phyloP scores from a whole-genome alignment of 768 basidiomycete genomes.

The Tulasnella sp. region DNA sequence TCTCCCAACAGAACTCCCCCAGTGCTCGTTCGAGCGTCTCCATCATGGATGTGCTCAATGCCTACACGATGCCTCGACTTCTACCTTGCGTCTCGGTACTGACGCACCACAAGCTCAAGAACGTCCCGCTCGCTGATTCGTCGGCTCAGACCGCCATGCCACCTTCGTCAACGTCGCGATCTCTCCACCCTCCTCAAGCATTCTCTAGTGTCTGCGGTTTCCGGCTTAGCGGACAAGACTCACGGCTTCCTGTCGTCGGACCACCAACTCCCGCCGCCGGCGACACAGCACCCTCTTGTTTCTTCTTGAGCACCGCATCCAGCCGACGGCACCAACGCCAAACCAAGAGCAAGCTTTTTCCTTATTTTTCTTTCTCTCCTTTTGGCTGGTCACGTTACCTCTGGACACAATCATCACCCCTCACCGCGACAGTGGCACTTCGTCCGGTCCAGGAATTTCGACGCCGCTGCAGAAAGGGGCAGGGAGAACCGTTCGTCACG shows the following conservation, averaged over 20 bases:
- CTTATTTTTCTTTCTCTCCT: too few species aligned
- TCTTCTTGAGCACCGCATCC: background rate
- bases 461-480: background rate
- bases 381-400: slow-evolving; percentile 1
- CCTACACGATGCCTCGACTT: background rate
- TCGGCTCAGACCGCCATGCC: background rate
- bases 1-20: too few species aligned
- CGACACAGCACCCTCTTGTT: background rate
- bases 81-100: background rate
- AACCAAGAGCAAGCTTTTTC: background rate
- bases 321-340: background rate
- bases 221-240: too few species aligned
- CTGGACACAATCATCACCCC: background rate
- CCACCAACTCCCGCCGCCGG: background rate
- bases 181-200: background rate
- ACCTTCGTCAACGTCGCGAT: background rate
- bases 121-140: background rate
- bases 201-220: background rate
- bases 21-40: slow-evolving; percentile 9
- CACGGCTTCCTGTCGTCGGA: background rate
- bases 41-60: slow-evolving; percentile 16
- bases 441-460: background rate
- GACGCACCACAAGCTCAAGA: background rate
- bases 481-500: background rate
- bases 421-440: background rate